Conservation (phyloP, 148 eudicot species). For the Polygonum maritimum region DNA sequence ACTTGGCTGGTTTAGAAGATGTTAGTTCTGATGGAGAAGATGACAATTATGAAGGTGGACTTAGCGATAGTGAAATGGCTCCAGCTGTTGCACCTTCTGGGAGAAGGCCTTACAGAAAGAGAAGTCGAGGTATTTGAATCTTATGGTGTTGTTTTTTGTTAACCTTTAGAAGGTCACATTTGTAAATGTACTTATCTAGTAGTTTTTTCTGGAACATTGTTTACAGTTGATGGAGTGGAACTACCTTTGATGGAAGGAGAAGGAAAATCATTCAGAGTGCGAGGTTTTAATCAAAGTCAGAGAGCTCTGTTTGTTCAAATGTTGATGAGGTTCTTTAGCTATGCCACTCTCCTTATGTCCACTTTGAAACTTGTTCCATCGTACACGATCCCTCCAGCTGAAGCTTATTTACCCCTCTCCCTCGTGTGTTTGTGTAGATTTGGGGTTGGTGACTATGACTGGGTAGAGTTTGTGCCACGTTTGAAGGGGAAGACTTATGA, state of each 20-base stretch:
- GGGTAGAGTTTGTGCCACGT: constrained; percentile 81
- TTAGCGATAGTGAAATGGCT: constrained; percentile 58
- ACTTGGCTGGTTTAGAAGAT: constrained; percentile 92
- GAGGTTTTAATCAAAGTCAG: constrained; percentile 91
- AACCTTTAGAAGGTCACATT: not conserved
- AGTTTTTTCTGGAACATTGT: constrained; percentile 8
- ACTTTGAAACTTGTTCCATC: not conserved
- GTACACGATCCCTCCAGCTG: not conserved
- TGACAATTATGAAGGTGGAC: constrained; percentile 86
- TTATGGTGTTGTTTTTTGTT: not conserved
- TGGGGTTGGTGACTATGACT: constrained; percentile 81
- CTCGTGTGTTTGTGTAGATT: constrained; percentile 35
- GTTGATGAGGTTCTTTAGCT: constrained; percentile 71
- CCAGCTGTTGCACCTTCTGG: constrained; percentile 44
- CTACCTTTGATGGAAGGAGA: constrained; percentile 96
- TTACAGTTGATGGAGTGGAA: constrained; percentile 54
- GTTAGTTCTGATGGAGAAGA: constrained; percentile 91
- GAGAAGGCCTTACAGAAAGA: constrained; percentile 67
- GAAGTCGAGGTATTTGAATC: constrained; percentile 49
- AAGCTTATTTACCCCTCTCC: not conserved
- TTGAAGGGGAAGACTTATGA: constrained; percentile 81
- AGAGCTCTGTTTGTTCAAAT: constrained; percentile 84
- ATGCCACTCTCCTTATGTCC: not conserved
- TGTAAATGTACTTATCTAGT: constrained; percentile 1
- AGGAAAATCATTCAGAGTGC: constrained; percentile 77